Evolutionary conservation across 441 rosid genomes (phyloP).

Genomic region (Populus hybrid): DNA sequence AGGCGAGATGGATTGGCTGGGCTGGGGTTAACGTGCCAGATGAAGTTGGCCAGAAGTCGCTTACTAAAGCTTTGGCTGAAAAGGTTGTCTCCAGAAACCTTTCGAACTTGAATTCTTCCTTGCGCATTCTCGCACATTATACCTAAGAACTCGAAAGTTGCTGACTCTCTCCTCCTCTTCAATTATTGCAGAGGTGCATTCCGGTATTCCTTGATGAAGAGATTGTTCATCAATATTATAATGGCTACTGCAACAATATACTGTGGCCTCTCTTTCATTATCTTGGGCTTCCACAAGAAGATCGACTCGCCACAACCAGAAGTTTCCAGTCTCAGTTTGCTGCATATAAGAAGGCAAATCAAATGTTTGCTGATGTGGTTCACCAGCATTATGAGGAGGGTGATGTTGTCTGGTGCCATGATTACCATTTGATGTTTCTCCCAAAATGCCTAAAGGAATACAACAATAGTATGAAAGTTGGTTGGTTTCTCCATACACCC

Average conservation of each 20-base stretch:
- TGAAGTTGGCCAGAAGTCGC: slow-evolving; percentile 88
- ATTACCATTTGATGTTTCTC: slow-evolving; percentile 97
- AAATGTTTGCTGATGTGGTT: slow-evolving; percentile 98
- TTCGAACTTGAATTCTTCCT: slow-evolving; percentile 1
- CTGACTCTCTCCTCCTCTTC: slow-evolving; percentile 1
- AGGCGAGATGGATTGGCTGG: slow-evolving; percentile 99
- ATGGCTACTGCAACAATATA: slow-evolving; percentile 98
- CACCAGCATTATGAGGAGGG: slow-evolving; percentile 91
- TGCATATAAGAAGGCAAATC: slow-evolving; percentile 96
- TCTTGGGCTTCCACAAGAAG: slow-evolving; percentile 99
- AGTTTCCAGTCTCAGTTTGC: slow-evolving; percentile 96
- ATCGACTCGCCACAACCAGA: slow-evolving; percentile 95
- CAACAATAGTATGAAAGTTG: slow-evolving; percentile 89
- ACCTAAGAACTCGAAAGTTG: background rate
- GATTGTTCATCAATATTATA: slow-evolving; percentile 96
- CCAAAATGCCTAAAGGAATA: slow-evolving; percentile 88
- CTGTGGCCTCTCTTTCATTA: slow-evolving; percentile 98
- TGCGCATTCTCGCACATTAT: background rate
- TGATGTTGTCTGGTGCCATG: slow-evolving; percentile 99
- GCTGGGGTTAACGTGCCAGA: slow-evolving; percentile 99
- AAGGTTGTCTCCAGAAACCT: slow-evolving; percentile 44
- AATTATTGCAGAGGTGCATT: slow-evolving; percentile 76
- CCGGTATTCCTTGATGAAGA: slow-evolving; percentile 99
- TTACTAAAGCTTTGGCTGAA: slow-evolving; percentile 90
- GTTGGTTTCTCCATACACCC: slow-evolving; percentile 99